These are phyloP conservation scores for Diaporthe sp. DNA, from an alignment of 2,329 filamentous ascomycete genomes.

Conservation along the genomic window DNA sequence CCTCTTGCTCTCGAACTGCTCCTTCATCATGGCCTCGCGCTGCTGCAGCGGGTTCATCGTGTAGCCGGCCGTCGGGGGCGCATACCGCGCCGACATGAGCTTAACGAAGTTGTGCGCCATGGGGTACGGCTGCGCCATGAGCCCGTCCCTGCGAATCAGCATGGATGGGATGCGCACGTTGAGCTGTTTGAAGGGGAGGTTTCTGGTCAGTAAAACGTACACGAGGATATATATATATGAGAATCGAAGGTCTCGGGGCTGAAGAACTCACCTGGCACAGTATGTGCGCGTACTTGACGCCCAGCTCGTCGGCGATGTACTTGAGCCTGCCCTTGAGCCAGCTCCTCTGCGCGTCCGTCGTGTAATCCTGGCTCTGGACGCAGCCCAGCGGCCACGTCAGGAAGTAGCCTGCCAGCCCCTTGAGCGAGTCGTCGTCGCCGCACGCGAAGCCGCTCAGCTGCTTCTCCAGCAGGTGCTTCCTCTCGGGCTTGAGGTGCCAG, in stretches of 20 bases:
- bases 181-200: conserved; percentile 55
- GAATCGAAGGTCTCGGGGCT: background rate
- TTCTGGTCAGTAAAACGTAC: conserved; percentile 5
- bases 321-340: conserved; percentile 69
- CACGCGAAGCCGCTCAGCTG: conserved; percentile 62
- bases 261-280: conserved; percentile 60
- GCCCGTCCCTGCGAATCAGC: conserved; percentile 69
- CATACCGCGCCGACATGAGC: conserved; percentile 57
- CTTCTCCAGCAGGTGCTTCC: conserved; percentile 56
- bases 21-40: conserved; percentile 62
- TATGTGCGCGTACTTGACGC: conserved; percentile 71
- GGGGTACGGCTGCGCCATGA: conserved; percentile 61
- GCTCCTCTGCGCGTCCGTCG: conserved; percentile 69
- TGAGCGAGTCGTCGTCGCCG: conserved; percentile 64
- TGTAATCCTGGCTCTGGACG: conserved; percentile 69
- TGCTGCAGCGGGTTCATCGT: conserved; percentile 62
- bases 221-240: background rate
- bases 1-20: conserved; percentile 59
- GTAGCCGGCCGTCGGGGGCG: conserved; percentile 53
- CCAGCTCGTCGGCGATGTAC: conserved; percentile 68
- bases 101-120: conserved; percentile 60
- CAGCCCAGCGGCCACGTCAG: conserved; percentile 71
- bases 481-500: conserved; percentile 63
- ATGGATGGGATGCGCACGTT: conserved; percentile 73
- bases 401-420: conserved; percentile 71